A percentile compares a stretch with the other conserved stretches of the same genome.
Evolutionary conservation across 2,329 filamentous ascomycete genomes (phyloP).

Genomic region (Colletotrichum filicis): DNA sequence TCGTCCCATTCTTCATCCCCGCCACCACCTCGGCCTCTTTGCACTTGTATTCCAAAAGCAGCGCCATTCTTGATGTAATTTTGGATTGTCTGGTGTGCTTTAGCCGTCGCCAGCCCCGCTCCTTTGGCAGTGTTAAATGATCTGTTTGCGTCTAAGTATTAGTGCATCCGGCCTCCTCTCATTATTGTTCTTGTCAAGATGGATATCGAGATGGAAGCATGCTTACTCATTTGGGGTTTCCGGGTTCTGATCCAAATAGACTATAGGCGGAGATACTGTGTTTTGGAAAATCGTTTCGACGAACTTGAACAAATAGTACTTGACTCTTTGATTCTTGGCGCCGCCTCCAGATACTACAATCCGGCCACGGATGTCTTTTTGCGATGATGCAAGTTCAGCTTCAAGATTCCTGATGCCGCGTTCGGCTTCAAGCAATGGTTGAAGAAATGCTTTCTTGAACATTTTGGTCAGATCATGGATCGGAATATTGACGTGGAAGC

Average conservation of each 20-base stretch:
- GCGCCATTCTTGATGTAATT: slow-evolving; percentile 1
- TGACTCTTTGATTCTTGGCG: neutral
- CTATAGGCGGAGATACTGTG: too few species aligned
- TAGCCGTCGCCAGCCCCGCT: neutral
- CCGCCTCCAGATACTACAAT: slow-evolving; percentile 10
- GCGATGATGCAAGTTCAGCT: too few species aligned
- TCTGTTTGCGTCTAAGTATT: neutral
- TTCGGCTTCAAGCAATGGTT: too few species aligned
- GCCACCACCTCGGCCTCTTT: neutral
- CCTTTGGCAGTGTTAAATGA: neutral
- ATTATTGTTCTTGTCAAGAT: too few species aligned
- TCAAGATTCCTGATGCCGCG: too few species aligned
- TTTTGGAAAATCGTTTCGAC: neutral
- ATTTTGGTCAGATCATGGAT: too few species aligned
- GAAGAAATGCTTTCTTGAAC: too few species aligned
- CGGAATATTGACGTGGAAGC: too few species aligned
- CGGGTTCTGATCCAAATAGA: too few species aligned
- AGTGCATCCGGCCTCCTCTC: too few species aligned
- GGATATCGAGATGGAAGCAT: neutral
- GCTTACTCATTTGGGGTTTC: neutral
- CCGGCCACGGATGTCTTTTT: neutral
- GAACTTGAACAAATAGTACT: neutral
- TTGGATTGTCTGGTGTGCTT: neutral
- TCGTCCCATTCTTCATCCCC: neutral
- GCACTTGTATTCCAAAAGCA: slow-evolving; percentile 9